Evolutionary conservation across 1,139 yeast species (phyloP).

Genomic region (Candida albicans): DNA sequence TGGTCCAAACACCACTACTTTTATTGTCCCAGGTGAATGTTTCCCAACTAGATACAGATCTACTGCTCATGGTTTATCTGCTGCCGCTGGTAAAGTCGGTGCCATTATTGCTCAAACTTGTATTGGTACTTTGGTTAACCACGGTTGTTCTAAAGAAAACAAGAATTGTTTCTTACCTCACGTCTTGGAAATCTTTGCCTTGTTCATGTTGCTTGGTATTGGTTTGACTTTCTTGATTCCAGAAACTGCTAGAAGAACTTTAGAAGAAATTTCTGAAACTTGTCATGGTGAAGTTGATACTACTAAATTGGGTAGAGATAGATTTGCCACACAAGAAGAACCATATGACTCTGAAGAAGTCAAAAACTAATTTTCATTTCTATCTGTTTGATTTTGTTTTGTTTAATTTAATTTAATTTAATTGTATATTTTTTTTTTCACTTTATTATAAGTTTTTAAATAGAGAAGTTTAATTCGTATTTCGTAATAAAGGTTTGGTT

Average conservation of each 20-base stretch:
- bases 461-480: too few species aligned
- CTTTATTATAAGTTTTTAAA: too few species aligned
- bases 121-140: constrained; percentile 80
- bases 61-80: constrained; percentile 96
- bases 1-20: constrained; percentile 96
- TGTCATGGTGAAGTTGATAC: constrained; percentile 74
- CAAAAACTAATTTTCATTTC: neutral
- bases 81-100: constrained; percentile 94
- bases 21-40: constrained; percentile 93
- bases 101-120: constrained; percentile 94
- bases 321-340: constrained; percentile 33
- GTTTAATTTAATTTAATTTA: too few species aligned
- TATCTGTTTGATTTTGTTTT: too few species aligned
- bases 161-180: constrained; percentile 81
- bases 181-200: constrained; percentile 89
- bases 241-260: constrained; percentile 86
- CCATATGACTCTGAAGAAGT: constrained; percentile 17
- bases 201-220: constrained; percentile 82
- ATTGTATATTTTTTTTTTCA: too few species aligned
- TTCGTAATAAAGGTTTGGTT: too few species aligned
- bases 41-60: constrained; percentile 98
- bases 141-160: constrained; percentile 62
- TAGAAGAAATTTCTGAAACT: constrained; percentile 76
- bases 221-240: constrained; percentile 67
- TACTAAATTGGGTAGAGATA: constrained; percentile 39